phyloP scores from a whole-genome alignment of 768 basidiomycete genomes.

The Boletus sp. region DNA sequence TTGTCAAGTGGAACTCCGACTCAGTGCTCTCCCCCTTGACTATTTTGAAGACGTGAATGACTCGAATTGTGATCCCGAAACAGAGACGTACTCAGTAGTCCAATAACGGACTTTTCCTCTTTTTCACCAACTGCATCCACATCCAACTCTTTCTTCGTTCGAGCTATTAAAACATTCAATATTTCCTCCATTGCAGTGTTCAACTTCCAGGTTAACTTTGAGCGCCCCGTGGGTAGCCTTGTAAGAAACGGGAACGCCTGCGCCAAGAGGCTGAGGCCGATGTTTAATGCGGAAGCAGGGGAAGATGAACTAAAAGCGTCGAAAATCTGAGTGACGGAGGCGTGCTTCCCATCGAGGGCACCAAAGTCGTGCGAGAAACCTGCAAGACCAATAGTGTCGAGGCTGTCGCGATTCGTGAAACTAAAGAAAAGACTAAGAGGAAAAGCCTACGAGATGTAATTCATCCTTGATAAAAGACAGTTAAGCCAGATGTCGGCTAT shows the following conservation, averaged over 20 bases:
- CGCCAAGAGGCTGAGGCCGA: conserved; percentile 36
- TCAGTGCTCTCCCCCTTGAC: too few relatives aligned
- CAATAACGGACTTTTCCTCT: too few relatives aligned
- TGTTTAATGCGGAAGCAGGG: conserved; percentile 24
- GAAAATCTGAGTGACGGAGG: conserved; percentile 41
- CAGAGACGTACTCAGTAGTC: too few relatives aligned
- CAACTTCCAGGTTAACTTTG: conserved; percentile 30
- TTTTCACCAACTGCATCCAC: too few relatives aligned
- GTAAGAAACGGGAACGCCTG: conserved; percentile 37
- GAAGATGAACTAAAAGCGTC: conserved; percentile 32
- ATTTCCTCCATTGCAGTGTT: conserved; percentile 39
- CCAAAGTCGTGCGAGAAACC: conserved; percentile 63
- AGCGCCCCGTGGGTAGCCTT: conserved; percentile 37
- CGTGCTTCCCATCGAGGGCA: conserved; percentile 47
- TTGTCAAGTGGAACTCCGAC: too few relatives aligned
- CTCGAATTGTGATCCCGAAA: too few relatives aligned
- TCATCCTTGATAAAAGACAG: conserved; percentile 28
- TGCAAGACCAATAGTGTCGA: conserved; percentile 59
- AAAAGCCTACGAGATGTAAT: conserved; percentile 30
- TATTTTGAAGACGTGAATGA: too few relatives aligned
- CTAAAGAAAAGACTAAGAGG: not conserved
- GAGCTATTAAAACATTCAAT: conserved; percentile 38
- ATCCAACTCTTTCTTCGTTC: conserved; percentile 36
- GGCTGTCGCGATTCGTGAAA: conserved; percentile 25
- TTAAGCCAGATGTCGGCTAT: not conserved